These are phyloP conservation scores for Laetiporus sulphureus DNA, from an alignment of 1,284 basidiomycete species.

Conservation along the genomic window DNA sequence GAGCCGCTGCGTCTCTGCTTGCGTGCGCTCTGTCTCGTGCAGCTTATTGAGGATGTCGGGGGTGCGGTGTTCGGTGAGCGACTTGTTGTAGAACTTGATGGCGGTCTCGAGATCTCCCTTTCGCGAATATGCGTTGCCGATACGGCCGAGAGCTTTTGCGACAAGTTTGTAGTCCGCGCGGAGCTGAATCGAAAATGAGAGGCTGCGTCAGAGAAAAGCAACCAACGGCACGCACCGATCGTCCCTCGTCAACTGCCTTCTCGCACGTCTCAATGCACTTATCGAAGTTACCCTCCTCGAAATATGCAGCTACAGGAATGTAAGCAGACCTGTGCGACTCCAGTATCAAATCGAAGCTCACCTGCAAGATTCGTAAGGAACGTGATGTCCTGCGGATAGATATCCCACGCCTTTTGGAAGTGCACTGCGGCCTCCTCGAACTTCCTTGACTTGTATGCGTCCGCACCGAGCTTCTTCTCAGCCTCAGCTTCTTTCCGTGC, in stretches of 20 bases:
- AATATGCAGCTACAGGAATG: conserved; percentile 67
- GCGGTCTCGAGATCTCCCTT: conserved; percentile 76
- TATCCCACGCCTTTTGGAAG: conserved; percentile 88
- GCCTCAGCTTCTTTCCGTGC: conserved; percentile 59
- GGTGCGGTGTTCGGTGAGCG: conserved; percentile 94
- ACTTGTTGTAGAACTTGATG: conserved; percentile 88
- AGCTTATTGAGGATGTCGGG: conserved; percentile 91
- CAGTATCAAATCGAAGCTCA: conserved; percentile 29
- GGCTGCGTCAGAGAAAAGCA: conserved; percentile 3
- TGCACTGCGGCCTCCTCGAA: conserved; percentile 68
- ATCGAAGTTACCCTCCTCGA: conserved; percentile 90
- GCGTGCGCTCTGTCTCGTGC: conserved; percentile 75
- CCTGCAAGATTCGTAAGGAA: conserved; percentile 89
- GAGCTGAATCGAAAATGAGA: conserved; percentile 37
- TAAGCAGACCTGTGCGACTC: background rate
- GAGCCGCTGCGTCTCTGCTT: conserved; percentile 71
- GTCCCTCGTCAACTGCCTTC: conserved; percentile 92
- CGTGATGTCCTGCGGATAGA: conserved; percentile 90
- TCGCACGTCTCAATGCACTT: conserved; percentile 89
- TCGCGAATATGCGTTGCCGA: conserved; percentile 82
- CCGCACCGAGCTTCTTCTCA: conserved; percentile 75
- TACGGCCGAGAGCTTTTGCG: conserved; percentile 86
- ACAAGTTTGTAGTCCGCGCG: conserved; percentile 78
- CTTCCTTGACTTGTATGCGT: conserved; percentile 82
- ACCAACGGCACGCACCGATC: conserved; percentile 42